A percentile compares a stretch with the other conserved stretches of the same genome.
These are phyloP conservation scores for Lasiodiplodia theobromae DNA, from an alignment of 2,329 filamentous ascomycete species.

Conservation along the genomic window DNA sequence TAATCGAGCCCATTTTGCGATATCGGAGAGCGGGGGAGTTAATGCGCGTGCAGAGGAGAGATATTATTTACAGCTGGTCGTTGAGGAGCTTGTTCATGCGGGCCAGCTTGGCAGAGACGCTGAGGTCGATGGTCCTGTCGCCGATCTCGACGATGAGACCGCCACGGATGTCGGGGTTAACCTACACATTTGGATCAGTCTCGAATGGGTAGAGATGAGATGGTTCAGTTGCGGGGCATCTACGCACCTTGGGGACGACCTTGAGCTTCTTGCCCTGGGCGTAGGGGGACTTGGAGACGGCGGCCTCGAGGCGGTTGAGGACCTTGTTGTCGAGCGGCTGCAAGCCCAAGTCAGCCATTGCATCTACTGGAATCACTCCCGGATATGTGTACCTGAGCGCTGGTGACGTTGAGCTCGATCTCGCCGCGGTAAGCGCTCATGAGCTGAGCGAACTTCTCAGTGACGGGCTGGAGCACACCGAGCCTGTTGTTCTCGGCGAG, in stretches of 20 bases:
- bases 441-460: conserved; percentile 84
- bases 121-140: conserved; percentile 97
- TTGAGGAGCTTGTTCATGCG: conserved; percentile 99
- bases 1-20: conserved; percentile 9
- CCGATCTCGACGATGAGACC: conserved; percentile 95
- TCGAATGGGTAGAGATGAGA: background rate
- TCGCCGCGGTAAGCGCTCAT: conserved; percentile 91
- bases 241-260: conserved; percentile 81
- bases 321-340: conserved; percentile 88
- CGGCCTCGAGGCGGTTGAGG: conserved; percentile 82
- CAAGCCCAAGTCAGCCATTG: conserved; percentile 29
- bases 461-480: conserved; percentile 79
- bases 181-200: conserved; percentile 56
- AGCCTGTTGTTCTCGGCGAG: conserved; percentile 97
- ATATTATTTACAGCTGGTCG: conserved; percentile 84
- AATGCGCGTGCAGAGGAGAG: background rate
- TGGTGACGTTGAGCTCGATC: conserved; percentile 91
- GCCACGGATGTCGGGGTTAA: conserved; percentile 93
- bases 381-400: conserved; percentile 74
- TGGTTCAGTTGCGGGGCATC: conserved; percentile 30
- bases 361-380: background rate
- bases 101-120: conserved; percentile 90
- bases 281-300: conserved; percentile 88
- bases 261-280: conserved; percentile 97
- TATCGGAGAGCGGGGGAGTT: conserved; percentile 3